These are phyloP conservation scores for Lodderomyces margitis DNA, from an alignment of 1,139 yeast species.

Conservation along the genomic window DNA sequence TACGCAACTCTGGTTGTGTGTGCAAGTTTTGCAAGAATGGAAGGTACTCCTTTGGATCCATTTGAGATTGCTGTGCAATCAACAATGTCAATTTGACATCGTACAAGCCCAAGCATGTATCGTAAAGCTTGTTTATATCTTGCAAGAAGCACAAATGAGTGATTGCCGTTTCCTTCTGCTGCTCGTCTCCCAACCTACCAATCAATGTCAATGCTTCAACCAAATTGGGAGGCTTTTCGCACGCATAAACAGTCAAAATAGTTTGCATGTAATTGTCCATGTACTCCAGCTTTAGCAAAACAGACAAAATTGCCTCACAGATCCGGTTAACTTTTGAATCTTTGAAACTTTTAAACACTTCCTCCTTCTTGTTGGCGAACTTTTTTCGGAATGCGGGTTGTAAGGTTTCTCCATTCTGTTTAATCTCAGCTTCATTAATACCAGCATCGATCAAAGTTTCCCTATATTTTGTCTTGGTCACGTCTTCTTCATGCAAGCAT, in stretches of 20 bases:
- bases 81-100: constrained; percentile 76
- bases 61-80: constrained; percentile 94
- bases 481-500: constrained; percentile 84
- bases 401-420: constrained; percentile 12
- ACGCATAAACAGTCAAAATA: constrained; percentile 86
- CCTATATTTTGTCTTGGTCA: constrained; percentile 74
- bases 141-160: constrained; percentile 87
- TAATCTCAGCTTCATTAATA: constrained; percentile 12
- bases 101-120: constrained; percentile 78
- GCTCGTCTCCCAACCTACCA: constrained; percentile 43
- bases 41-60: constrained; percentile 94
- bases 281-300: constrained; percentile 53
- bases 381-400: constrained; percentile 21
- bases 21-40: constrained; percentile 86
- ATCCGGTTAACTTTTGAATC: constrained; percentile 72
- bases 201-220: constrained; percentile 69
- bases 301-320: constrained; percentile 66
- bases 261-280: constrained; percentile 67
- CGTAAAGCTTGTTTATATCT: constrained; percentile 81
- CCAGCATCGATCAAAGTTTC: constrained; percentile 53
- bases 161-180: constrained; percentile 60
- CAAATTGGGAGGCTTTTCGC: constrained; percentile 85
- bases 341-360: constrained; percentile 28
- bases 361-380: constrained; percentile 33
- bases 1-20: constrained; percentile 62